Evolutionary conservation across 352 stramenopile species (phyloP), one percentile per base, ranked within the genome.

Genomic region (Elongisporangium undulatum): DNA sequence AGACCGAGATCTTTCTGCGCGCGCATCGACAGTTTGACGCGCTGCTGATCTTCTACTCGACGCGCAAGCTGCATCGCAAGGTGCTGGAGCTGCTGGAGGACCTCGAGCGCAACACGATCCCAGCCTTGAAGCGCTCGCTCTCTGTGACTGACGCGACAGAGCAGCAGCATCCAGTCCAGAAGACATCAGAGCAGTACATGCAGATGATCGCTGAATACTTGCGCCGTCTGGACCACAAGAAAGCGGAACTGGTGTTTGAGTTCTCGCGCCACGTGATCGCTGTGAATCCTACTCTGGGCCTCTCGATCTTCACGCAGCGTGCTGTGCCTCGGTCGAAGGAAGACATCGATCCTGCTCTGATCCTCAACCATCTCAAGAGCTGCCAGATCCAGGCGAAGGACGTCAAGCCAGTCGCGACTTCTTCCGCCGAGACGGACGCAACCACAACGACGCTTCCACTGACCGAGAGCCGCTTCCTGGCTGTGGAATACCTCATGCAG

Each of bases 231-330:
- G 77, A 71, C 4, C 77, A 86, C 49, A 82, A 80, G 20, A 83
- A 89, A 49, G 69, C 68, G 1, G 75, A 90, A 45, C 64, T 95
- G 5, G 74, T 95, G 20, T 93, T 92, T 52, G 85, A 93, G 53
- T 95, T 92, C 64, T 93, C 85, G 7, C 75, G 78, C 0, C 83
- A 82, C 29, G 68, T 95, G 1, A 59, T 95, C 48, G 75, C 70
- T 10, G 68, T 78, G 9, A 72, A 78, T 22, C 82, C 85, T 9
- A 23, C 62, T 8, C 61, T 93, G 3, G 83, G 85, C 0, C 58
- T 95, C 17, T 79, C 82, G 2, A 92, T 95, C 53, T 93, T 95
- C 68, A 93, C 82, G 13, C 71, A 89, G 17, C 80, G 85, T 16
- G 61, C 80, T 23, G 67, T 90, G 38, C 69, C 67, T 0, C 58